These are phyloP conservation scores for Pinus taeda DNA, from an alignment of 75 land plant genomes.

Conservation along the genomic window DNA sequence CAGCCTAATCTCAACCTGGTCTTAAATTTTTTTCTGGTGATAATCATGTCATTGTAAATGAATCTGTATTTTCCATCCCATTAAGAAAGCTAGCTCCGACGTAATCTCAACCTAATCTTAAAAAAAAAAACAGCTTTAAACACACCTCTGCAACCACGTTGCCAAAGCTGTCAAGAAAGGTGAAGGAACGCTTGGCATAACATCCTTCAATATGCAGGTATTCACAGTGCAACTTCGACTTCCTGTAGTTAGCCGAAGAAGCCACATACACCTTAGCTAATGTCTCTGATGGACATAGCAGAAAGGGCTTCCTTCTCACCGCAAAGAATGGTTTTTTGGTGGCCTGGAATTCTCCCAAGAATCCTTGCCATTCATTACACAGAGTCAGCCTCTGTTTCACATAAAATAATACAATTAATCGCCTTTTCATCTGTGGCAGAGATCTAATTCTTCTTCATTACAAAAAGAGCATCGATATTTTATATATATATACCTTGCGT, in stretches of 20 bases:
- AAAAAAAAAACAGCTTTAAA: not conserved
- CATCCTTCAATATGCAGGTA: not conserved
- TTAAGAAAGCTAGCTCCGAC: no score
- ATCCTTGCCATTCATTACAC: not conserved
- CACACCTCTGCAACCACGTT: not conserved
- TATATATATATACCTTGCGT: not conserved
- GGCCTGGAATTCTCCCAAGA: not conserved
- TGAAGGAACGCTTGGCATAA: not conserved
- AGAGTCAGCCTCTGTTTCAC: not conserved
- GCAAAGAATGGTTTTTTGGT: not conserved
- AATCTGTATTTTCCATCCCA: no score
- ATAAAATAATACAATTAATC: not conserved
- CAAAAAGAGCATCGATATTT: not conserved
- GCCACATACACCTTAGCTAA: not conserved
- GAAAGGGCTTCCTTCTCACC: not conserved
- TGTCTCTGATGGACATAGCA: not conserved
- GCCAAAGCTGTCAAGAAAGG: not conserved
- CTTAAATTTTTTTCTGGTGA: no score
- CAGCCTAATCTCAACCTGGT: no score
- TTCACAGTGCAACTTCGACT: not conserved
- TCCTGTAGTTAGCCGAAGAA: not conserved
- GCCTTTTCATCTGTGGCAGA: no score
- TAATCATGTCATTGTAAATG: no score
- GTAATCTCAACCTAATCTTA: no score
- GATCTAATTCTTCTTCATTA: no score